Evolutionary conservation across 768 basidiomycete species (phyloP).

Genomic region (Termitomyces sp.): DNA sequence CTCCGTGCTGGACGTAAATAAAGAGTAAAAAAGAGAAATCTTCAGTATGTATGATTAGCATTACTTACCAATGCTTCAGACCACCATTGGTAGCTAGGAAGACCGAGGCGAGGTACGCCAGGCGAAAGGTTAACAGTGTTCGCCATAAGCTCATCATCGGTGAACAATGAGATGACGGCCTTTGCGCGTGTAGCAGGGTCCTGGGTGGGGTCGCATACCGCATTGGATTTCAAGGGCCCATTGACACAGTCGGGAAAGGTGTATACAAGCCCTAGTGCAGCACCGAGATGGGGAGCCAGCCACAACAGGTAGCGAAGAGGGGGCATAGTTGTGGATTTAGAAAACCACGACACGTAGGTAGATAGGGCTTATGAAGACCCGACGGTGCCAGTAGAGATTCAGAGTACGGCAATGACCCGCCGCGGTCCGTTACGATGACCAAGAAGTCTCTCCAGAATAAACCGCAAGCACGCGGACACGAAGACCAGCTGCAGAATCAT

Average conservation of each 20-base stretch:
- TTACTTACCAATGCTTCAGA: conserved; percentile 51
- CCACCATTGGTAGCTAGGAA: conserved; percentile 62
- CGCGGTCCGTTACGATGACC: background rate
- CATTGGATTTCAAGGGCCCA: conserved; percentile 43
- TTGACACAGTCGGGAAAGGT: conserved; percentile 50
- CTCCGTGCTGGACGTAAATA: conserved; percentile 43
- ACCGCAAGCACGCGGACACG: background rate
- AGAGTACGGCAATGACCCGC: background rate
- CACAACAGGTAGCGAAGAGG: conserved; percentile 9
- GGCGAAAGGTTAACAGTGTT: conserved; percentile 51
- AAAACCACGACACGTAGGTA: background rate
- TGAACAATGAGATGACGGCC: conserved; percentile 50
- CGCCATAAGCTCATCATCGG: conserved; percentile 46
- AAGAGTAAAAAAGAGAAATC: background rate
- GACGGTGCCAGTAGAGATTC: background rate
- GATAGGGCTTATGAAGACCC: background rate
- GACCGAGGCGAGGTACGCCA: conserved; percentile 53
- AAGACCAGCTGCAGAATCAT: background rate
- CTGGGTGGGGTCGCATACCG: conserved; percentile 47
- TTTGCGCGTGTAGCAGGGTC: conserved; percentile 45
- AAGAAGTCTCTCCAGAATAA: background rate
- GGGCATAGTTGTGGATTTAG: background rate
- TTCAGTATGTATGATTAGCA: too few species aligned
- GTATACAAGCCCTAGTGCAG: conserved; percentile 23
- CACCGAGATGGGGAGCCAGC: conserved; percentile 3